These are phyloP conservation scores for Graphilbum sp. DNA, from an alignment of 2,329 filamentous ascomycete species.

Conservation along the genomic window DNA sequence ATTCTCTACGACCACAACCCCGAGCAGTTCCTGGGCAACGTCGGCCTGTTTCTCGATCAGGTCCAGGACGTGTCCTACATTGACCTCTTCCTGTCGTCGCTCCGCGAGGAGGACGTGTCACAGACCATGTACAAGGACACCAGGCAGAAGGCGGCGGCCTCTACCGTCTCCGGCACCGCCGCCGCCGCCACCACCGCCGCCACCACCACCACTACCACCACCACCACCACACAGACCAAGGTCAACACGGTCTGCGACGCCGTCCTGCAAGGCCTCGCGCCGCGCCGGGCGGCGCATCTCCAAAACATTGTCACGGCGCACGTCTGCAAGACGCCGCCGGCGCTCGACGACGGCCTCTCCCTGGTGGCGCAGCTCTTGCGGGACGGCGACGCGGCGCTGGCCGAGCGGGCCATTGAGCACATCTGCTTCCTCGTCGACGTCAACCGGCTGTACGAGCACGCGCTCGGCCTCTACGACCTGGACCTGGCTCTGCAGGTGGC, in stretches of 20 bases:
- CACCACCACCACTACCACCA: not conserved
- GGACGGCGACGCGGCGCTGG: constrained; percentile 51
- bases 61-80: constrained; percentile 67
- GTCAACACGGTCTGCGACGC: constrained; percentile 82
- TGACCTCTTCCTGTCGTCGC: constrained; percentile 77
- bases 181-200: constrained; percentile 1
- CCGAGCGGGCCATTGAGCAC: constrained; percentile 83
- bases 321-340: constrained; percentile 83
- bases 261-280: constrained; percentile 51
- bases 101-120: constrained; percentile 82
- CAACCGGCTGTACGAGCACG: constrained; percentile 78
- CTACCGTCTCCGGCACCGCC: not conserved
- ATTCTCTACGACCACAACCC: constrained; percentile 91
- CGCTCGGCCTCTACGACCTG: constrained; percentile 80
- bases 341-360: constrained; percentile 66
- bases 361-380: constrained; percentile 63
- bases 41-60: constrained; percentile 68
- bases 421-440: constrained; percentile 96
- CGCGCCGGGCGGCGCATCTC: constrained; percentile 34
- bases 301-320: constrained; percentile 92
- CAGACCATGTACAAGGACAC: constrained; percentile 91
- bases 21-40: constrained; percentile 62
- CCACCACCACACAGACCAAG: constrained; percentile 41
- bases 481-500: constrained; percentile 81
- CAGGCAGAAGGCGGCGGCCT: constrained; percentile 23